Conservation (phyloP, 2,329 filamentous ascomycete genomes). For the Penicillium sp. region DNA sequence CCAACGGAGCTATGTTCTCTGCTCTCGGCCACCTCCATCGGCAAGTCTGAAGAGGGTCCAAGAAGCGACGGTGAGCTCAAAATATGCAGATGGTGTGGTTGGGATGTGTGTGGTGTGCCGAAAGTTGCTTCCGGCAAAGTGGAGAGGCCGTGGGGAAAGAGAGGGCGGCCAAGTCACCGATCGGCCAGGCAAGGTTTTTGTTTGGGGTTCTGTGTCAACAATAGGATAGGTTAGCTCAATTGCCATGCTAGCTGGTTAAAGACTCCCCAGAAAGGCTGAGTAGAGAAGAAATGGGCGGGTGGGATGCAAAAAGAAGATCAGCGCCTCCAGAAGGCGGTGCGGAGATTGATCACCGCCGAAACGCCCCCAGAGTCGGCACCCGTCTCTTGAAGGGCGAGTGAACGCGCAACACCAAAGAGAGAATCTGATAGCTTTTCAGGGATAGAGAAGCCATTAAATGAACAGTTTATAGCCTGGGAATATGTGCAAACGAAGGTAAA, state of each 20-base stretch:
- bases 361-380: constrained; percentile 30
- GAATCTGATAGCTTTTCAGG: not conserved
- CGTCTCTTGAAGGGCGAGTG: constrained; percentile 19
- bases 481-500: constrained; percentile 11
- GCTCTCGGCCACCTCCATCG: constrained; percentile 44
- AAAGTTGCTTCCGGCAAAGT: constrained; percentile 19
- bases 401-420: constrained; percentile 23
- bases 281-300: constrained; percentile 19
- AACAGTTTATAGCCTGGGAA: not conserved
- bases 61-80: not conserved
- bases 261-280: constrained; percentile 4
- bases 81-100: constrained; percentile 1
- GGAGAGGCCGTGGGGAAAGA: constrained; percentile 18
- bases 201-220: constrained; percentile 21
- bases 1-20: constrained; percentile 36
- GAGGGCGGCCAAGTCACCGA: constrained; percentile 21
- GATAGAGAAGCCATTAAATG: not conserved
- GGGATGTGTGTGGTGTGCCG: constrained; percentile 4
- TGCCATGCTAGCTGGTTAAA: constrained; percentile 18
- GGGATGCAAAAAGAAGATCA: constrained; percentile 23
- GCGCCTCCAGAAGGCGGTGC: constrained; percentile 39
- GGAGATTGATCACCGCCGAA: constrained; percentile 39
- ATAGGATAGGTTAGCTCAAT: constrained; percentile 28
- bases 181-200: constrained; percentile 10
- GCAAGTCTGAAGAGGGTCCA: constrained; percentile 2